Base-by-base conservation (phyloP, 495 filamentous ascomycete species). In the Talaromyces thailandensis region DNA sequence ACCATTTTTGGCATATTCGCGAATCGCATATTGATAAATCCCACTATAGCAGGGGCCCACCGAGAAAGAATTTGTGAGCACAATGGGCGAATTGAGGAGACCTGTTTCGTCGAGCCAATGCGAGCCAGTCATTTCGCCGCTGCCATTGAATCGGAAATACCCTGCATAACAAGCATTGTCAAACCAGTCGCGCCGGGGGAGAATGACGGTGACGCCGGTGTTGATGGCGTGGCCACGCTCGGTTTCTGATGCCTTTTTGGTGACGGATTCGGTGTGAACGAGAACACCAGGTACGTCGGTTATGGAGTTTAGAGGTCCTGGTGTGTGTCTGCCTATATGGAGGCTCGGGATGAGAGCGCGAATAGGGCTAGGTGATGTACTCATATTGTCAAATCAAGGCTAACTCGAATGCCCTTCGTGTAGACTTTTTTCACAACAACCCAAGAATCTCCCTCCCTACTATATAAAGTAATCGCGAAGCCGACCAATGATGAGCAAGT, bases 81-180 rank as follows among this genome's bases (percentile, higher is more conserved):
- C 51, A 48, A 83, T 78, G 2, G 81, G 81, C 1, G 77, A 77
- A 62, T 77, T 72, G 0, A 80, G 67, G 2, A 80, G 67, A 2
- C 81, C 79, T 0, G 79, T 82, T 63, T 84, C 81, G 2, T 76
- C 75, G 61, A 84, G 76, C 78, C 78, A 81, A 63, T 81, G 76
- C 16, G 68, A 69, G 6, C 80, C 79, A 0, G 81, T 84, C 70
- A 84, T 73, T 63, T 83, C 80, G 23, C 81, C 80, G 26, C 71
- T 74, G 58, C 81, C 81, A 64, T 84, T 84, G 71, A 84, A 81
- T 61, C 73, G 72, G 68, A 81, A 81, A 48, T 80, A 66, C 4
- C 78, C 76, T 8, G 81, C 77, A 45, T 77, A 78, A 66, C 76
- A 81, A 43, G 76, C 79, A 1, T 75, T 67, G 63, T 79, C 56